A percentile compares a stretch with the other conserved stretches of the same genome.
Conservation (phyloP, 2,329 filamentous ascomycete genomes). For the Triangularia setosa region DNA sequence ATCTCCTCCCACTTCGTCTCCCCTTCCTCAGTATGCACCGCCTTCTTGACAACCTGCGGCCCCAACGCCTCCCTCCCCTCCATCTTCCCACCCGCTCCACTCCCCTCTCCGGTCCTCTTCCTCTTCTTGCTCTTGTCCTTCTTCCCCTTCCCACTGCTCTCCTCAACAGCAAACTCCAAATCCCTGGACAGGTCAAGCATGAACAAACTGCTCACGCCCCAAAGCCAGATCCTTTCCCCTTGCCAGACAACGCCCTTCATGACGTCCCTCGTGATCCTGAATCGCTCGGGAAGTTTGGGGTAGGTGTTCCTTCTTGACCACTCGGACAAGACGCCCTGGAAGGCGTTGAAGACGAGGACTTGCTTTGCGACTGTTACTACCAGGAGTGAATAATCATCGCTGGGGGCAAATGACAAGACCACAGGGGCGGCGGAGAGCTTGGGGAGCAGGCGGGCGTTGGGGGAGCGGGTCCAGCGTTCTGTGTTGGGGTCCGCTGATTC, state of each 20-base stretch:
- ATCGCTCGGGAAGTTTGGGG: slow-evolving; percentile 68
- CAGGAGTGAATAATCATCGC: slow-evolving; percentile 49
- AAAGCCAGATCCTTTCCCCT: slow-evolving; percentile 74
- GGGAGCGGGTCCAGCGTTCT: slow-evolving; percentile 72
- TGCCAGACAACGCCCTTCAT: slow-evolving; percentile 87
- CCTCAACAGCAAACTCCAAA: slow-evolving; percentile 43
- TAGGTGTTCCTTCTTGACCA: slow-evolving; percentile 85
- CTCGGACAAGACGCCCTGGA: slow-evolving; percentile 70
- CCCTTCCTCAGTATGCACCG: slow-evolving; percentile 33
- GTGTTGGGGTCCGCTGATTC: slow-evolving; percentile 38
- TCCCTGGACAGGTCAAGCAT: slow-evolving; percentile 85
- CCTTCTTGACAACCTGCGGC: slow-evolving; percentile 40
- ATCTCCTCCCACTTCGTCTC: slow-evolving; percentile 32
- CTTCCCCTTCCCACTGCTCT: slow-evolving; percentile 24
- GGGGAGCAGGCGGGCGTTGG: slow-evolving; percentile 64
- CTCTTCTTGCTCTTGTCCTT: slow-evolving; percentile 53
- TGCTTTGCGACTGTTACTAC: slow-evolving; percentile 55
- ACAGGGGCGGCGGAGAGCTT: slow-evolving; percentile 62
- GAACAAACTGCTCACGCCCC: slow-evolving; percentile 79
- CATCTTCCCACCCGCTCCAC: slow-evolving; percentile 53
- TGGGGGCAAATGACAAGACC: slow-evolving; percentile 62
- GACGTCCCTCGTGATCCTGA: slow-evolving; percentile 70
- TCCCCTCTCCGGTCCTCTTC: slow-evolving; percentile 32
- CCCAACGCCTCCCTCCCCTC: slow-evolving; percentile 42
- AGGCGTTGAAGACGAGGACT: slow-evolving; percentile 73